Conservation (phyloP, 2,329 filamentous ascomycete species). For the Penicillium sp. region DNA sequence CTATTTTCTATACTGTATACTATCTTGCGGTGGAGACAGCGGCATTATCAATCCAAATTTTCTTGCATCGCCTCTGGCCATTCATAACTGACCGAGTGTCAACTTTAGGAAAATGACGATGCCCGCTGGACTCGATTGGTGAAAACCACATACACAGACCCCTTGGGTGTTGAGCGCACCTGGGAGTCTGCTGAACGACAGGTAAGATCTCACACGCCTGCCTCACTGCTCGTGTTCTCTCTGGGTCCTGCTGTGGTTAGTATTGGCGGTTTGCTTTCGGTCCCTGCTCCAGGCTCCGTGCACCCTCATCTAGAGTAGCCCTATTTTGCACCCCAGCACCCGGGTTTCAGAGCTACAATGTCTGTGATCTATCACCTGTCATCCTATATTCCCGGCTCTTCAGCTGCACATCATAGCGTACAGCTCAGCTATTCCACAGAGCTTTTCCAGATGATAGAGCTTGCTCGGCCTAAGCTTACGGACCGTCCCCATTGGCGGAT, state of each 20-base stretch:
- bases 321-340: neutral
- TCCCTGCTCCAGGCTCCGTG: conserved; percentile 1
- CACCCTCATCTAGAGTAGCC: neutral
- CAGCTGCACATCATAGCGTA: neutral
- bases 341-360: neutral
- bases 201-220: conserved; percentile 32
- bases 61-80: neutral
- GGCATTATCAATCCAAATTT: neutral
- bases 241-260: conserved; percentile 9
- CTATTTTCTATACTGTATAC: neutral
- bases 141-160: conserved; percentile 50
- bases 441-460: neutral
- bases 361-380: neutral
- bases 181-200: conserved; percentile 52
- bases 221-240: conserved; percentile 1
- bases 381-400: neutral
- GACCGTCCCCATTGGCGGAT: neutral
- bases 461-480: conserved; percentile 9
- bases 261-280: conserved; percentile 4
- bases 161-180: conserved; percentile 45
- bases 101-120: conserved; percentile 41
- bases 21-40: neutral
- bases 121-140: conserved; percentile 49
- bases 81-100: conserved; percentile 12
- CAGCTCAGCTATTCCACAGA: neutral